phyloP scores from a whole-genome alignment of 192 early-diverging fungal species.

The Gryganskiella cystojenkinii region DNA sequence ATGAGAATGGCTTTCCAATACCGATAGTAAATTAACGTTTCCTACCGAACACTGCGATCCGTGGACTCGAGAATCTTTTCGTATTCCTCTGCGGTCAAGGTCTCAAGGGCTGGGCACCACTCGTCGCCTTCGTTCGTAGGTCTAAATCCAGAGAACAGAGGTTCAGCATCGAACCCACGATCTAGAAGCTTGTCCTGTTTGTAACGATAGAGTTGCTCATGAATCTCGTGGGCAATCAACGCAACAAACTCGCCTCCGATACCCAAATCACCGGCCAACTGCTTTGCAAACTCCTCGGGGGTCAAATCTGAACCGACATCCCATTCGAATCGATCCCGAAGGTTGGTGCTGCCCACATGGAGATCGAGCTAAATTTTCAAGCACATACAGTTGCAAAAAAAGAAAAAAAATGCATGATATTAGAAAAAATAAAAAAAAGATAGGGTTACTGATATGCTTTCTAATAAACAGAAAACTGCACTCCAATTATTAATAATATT shows the following conservation, averaged over 20 bases:
- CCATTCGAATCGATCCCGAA: conserved; percentile 95
- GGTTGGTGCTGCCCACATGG: conserved; percentile 81
- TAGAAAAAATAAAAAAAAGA: background rate
- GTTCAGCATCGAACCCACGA: conserved; percentile 53
- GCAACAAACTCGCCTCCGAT: conserved; percentile 84
- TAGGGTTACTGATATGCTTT: conserved; percentile 4
- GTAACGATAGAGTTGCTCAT: conserved; percentile 75
- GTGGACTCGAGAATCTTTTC: conserved; percentile 67
- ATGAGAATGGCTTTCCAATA: background rate
- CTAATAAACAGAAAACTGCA: no score
- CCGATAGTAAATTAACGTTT: background rate
- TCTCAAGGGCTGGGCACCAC: conserved; percentile 67
- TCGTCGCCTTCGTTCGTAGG: conserved; percentile 56
- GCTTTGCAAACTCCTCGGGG: conserved; percentile 80
- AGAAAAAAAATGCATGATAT: conserved; percentile 54
- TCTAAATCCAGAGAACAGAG: conserved; percentile 58
- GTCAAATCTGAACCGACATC: conserved; percentile 73
- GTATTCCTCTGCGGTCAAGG: conserved; percentile 66
- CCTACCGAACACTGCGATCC: conserved; percentile 67
- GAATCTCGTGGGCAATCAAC: conserved; percentile 78
- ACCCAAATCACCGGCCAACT: conserved; percentile 76
- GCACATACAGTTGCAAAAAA: conserved; percentile 44
- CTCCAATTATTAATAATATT: no score
- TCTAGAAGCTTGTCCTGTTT: conserved; percentile 65
- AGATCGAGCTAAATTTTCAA: conserved; percentile 71